Evolutionary conservation across 345 rosid genomes (phyloP), one percentile per base, ranked within the genome.

Genomic region (Populus euphratica): DNA sequence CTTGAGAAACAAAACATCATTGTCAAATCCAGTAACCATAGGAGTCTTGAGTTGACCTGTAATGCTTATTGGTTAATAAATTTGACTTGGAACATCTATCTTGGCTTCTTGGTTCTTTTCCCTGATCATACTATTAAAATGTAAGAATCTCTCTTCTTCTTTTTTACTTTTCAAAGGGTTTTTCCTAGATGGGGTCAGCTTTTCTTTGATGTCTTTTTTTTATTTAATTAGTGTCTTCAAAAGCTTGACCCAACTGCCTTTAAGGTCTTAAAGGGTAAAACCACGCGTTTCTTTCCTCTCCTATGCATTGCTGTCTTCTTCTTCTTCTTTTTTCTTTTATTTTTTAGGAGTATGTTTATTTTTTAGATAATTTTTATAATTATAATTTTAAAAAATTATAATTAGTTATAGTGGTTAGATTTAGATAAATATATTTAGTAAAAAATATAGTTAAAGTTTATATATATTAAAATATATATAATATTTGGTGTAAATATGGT

Each of bases 151-250:
- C 76, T 43, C 64, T 54, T 8, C 36, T 36, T 67, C 49, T 59
- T 62, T n/a, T 23, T 23, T 0, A 59, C 17, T 78, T 50, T 80
- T 78, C 84, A 83, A 76, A 81, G 77, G 73, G 49, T 79, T 76
- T 59, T 59, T n/a, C 63, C 80, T 54, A 11, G 78, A 75, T 70
- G 73, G 50, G 27, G 50, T 27, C 77, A 65, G 50, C 64, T 70
- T 78, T 33, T 70, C 23, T 52, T 68, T 41, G 10, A 5, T 23
- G 54, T 50, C 47, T 73, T 66, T 27, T 74, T 83, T 41, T 47
- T 73, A 50, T 18, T 77, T 80, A 62, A 65, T 25, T 31, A 77
- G 73, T 68, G 77, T 78, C 56, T 52, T 66, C 38, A 41, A 20
- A 29, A 47, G 73, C 31, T 54, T 61, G 68, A 59, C 68, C n/a